Conservation (phyloP, 805 yeast genomes). For the Saccharomyces eubayanus region DNA sequence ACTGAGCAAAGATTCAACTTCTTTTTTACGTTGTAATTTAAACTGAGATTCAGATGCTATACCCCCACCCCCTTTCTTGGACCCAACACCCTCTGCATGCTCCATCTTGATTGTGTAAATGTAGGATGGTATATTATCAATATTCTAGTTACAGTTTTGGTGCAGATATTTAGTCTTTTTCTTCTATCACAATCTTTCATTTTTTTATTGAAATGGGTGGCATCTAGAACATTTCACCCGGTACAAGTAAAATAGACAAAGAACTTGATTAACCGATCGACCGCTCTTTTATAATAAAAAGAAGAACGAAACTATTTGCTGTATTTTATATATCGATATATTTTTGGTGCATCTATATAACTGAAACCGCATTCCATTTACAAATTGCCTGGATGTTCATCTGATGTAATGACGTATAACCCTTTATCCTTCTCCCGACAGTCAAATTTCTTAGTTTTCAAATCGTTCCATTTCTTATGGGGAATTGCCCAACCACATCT, state of each 20-base stretch:
- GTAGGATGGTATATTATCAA: not conserved
- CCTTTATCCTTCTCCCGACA: conserved; percentile 25
- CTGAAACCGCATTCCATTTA: not conserved
- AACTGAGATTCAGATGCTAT: conserved; percentile 66
- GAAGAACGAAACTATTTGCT: not conserved
- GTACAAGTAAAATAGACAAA: not conserved
- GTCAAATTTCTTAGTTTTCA: conserved; percentile 18
- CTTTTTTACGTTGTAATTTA: conserved; percentile 57
- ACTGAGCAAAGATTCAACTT: conserved; percentile 54
- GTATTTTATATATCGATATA: not conserved
- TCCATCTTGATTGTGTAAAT: conserved; percentile 46
- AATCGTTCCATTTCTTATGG: conserved; percentile 39
- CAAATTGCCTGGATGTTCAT: conserved; percentile 1
- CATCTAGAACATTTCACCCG: not conserved
- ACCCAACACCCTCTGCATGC: conserved; percentile 80
- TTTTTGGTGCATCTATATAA: not conserved
- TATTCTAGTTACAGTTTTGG: not conserved
- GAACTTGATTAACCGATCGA: not conserved
- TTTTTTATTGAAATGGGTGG: not conserved
- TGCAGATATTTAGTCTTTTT: not conserved
- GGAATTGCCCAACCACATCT: conserved; percentile 53
- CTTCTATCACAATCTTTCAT: not conserved
- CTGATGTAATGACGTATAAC: conserved; percentile 22
- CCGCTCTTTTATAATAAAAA: not conserved
- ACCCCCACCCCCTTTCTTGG: conserved; percentile 88